Percentiles rank a stretch among this genome's conserved stretches.
These are phyloP conservation scores for Hygrophoropsis aurantiaca DNA, from an alignment of 768 basidiomycete genomes.

Conservation along the genomic window DNA sequence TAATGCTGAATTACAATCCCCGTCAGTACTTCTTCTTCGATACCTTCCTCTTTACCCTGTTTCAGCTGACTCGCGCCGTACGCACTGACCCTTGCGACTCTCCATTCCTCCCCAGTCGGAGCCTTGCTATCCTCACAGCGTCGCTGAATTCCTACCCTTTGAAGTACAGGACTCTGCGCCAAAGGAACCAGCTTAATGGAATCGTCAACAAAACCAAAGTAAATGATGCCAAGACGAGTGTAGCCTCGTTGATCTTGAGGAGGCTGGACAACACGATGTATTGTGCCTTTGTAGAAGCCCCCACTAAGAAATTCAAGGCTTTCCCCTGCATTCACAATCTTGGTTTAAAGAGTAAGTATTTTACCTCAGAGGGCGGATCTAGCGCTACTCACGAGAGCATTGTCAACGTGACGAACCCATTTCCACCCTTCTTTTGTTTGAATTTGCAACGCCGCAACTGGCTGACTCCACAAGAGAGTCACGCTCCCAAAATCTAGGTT, in stretches of 20 bases:
- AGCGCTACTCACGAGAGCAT: conserved; percentile 41
- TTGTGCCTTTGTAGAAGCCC: conserved; percentile 51
- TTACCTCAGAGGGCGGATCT: background rate
- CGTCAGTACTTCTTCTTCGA: conserved; percentile 50
- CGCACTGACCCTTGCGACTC: conserved; percentile 43
- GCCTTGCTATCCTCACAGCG: conserved; percentile 35
- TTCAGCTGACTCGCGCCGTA: conserved; percentile 46
- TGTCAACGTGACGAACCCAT: conserved; percentile 51
- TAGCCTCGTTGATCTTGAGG: conserved; percentile 46
- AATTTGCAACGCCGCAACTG: conserved; percentile 52
- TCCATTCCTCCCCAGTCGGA: conserved; percentile 49
- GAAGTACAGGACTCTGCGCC: conserved; percentile 43
- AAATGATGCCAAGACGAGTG: conserved; percentile 51
- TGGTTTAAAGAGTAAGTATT: background rate
- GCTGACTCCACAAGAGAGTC: conserved; percentile 51
- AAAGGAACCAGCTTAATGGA: conserved; percentile 42
- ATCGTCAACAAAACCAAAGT: conserved; percentile 51
- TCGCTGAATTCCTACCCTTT: conserved; percentile 35
- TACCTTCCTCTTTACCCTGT: conserved; percentile 32
- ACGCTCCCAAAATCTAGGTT: conserved; percentile 45
- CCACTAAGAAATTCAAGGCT: conserved; percentile 53
- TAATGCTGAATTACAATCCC: conserved; percentile 54
- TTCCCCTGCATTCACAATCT: conserved; percentile 57
- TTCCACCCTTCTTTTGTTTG: conserved; percentile 49
- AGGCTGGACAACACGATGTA: conserved; percentile 56